Evolutionary conservation across 83 land plant species (phyloP).

Genomic region (Picea abies): DNA sequence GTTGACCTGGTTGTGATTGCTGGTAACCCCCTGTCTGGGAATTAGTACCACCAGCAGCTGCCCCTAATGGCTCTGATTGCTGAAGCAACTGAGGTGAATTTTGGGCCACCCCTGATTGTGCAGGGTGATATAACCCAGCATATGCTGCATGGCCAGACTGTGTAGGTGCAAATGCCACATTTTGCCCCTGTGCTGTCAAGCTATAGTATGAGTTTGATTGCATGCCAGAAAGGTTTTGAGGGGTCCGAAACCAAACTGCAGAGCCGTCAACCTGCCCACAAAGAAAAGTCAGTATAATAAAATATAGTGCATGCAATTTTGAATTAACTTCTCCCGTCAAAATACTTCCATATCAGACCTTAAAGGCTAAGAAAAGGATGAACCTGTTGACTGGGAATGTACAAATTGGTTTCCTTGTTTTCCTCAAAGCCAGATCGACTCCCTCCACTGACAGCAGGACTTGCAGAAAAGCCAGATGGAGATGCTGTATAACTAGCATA

Average conservation of each 20-base stretch:
- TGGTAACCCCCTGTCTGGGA: constrained; percentile 52
- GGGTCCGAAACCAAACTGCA: constrained; percentile 45
- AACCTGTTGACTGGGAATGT: constrained; percentile 49
- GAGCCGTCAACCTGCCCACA: constrained; percentile 46
- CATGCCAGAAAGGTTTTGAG: constrained; percentile 35
- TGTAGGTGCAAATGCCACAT: constrained; percentile 39
- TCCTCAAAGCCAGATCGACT: constrained; percentile 39
- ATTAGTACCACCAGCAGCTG: constrained; percentile 51
- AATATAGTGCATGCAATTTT: background rate
- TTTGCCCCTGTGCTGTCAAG: constrained; percentile 50
- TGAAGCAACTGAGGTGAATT: constrained; percentile 54
- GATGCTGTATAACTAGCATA: constrained; percentile 38
- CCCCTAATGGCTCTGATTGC: constrained; percentile 57
- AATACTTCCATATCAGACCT: background rate
- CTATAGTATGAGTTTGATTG: constrained; percentile 50
- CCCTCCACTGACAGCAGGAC: constrained; percentile 24
- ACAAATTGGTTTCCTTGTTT: constrained; percentile 49
- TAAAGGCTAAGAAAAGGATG: background rate
- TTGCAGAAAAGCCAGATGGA: constrained; percentile 36
- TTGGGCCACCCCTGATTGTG: constrained; percentile 39
- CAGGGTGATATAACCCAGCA: constrained; percentile 47
- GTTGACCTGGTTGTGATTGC: constrained; percentile 53
- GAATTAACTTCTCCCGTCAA: background rate
- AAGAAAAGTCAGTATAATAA: no score
- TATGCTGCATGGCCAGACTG: constrained; percentile 54